Conservation (phyloP, 805 yeast species). For the Myxozyma melibiosi region DNA sequence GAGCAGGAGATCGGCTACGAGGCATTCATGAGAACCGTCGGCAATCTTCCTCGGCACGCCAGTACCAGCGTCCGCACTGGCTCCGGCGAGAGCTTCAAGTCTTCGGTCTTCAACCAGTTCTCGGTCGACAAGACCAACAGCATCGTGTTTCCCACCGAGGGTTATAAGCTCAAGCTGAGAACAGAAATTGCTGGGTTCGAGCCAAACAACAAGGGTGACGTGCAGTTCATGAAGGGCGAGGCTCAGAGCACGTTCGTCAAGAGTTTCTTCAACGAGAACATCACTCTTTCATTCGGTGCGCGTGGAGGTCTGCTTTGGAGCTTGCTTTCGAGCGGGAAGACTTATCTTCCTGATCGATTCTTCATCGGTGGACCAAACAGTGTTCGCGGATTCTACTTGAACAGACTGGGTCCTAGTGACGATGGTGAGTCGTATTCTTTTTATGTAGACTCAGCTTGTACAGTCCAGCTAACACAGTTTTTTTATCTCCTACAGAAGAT, state of each 20-base stretch:
- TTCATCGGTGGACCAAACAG: conserved; percentile 79
- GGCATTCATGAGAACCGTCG: conserved; percentile 57
- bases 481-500: conserved; percentile 41
- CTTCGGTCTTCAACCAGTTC: conserved; percentile 51
- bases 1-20: conserved; percentile 58
- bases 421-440: conserved; percentile 28
- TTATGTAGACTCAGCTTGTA: not conserved
- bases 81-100: conserved; percentile 66
- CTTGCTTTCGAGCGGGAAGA: conserved; percentile 42
- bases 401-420: conserved; percentile 67
- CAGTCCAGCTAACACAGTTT: too few species aligned
- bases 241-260: conserved; percentile 44
- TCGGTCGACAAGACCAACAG: conserved; percentile 49
- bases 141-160: conserved; percentile 51
- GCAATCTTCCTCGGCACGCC: conserved; percentile 51
- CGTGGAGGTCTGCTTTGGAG: conserved; percentile 59
- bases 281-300: conserved; percentile 55
- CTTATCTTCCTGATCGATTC: conserved; percentile 78
- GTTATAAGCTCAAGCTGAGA: conserved; percentile 46
- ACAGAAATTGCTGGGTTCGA: conserved; percentile 52
- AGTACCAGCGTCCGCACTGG: conserved; percentile 58
- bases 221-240: conserved; percentile 42
- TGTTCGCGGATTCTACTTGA: conserved; percentile 67
- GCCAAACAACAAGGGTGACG: conserved; percentile 32
- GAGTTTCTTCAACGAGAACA: conserved; percentile 42